Evolutionary conservation across 2,329 filamentous ascomycete species (phyloP), one percentile per base, ranked within the genome.

Genomic region (Capronia americana): DNA sequence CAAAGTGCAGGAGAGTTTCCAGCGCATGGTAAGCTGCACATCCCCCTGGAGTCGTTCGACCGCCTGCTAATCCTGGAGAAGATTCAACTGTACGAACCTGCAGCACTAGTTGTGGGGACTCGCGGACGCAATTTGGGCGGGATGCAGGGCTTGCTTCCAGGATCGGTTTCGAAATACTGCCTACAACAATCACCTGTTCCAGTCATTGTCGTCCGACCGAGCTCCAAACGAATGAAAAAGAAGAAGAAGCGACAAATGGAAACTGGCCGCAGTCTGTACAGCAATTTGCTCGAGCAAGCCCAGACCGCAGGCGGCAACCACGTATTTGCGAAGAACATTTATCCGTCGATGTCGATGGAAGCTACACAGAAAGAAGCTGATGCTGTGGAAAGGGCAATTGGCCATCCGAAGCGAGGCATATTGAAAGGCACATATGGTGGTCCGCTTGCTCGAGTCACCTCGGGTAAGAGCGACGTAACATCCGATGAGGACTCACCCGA

Each of bases 111-210:
- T 30, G 93, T 97, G 17, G 93, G 93, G 51, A 97, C 93, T 1
- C 87, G 91, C 73, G 93, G 93, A 54, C 87, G 92, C 62, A 94
- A 90, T 44, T 84, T 96, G 1, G 92, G 92, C 38, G 92, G 93
- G 28, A 89, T 97, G 64, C 93, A 96, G 76, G 92, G 92, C 56
- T 83, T 97, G 32, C 86, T 97, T 50, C 92, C 92, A 57, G 95
- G 92, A 70, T 95, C 91, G 0, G 93, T 97, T 53, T 96, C 92
- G 28, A 97, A 97, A 76, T 97, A 97, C 79, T 97, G 93, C 74
- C 84, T 97, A 12, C 93, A 97, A 76, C 93, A 96, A 77, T 96
- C 92, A 1, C 93, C 93, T 0, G 92, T 97, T 1, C 93, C 93
- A 0, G 93, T 97, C 7, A 93, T 97, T 32, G 93, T 97, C 34